Evolutionary conservation across 2,329 filamentous ascomycete species (phyloP).

Genomic region (Aspergillus tanneri): DNA sequence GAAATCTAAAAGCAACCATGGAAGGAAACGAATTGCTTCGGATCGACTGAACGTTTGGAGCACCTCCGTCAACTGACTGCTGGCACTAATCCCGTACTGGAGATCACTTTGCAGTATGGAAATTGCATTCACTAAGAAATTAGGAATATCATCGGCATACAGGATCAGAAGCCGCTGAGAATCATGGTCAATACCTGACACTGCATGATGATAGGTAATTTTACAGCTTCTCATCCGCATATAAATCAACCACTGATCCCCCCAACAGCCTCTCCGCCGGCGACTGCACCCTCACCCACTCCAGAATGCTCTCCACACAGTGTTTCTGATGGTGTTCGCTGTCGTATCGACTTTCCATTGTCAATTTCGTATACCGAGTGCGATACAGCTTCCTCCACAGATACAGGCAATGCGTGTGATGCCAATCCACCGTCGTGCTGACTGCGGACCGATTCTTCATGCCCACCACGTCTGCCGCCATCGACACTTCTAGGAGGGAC

Average conservation of each 20-base stretch:
- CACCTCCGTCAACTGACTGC: no score
- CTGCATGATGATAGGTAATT: no score
- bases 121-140: no score
- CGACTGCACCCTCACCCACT: not conserved
- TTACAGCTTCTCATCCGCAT: no score
- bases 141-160: no score
- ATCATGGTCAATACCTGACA: no score
- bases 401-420: not conserved
- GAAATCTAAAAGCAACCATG: no score
- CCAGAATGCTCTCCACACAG: not conserved
- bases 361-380: not conserved
- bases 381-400: not conserved
- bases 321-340: not conserved
- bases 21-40: no score
- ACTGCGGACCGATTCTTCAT: not conserved
- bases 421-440: not conserved
- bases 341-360: not conserved
- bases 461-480: not conserved
- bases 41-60: no score
- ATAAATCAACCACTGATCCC: not conserved
- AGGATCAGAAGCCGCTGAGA: no score
- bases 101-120: no score
- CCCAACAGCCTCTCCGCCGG: not conserved
- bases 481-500: not conserved
- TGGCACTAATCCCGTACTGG: no score